Percentiles rank a stretch among this genome's conserved stretches.
phyloP scores from a whole-genome alignment of 2,329 filamentous ascomycete genomes.

The Ophiosphaerella korrae region DNA sequence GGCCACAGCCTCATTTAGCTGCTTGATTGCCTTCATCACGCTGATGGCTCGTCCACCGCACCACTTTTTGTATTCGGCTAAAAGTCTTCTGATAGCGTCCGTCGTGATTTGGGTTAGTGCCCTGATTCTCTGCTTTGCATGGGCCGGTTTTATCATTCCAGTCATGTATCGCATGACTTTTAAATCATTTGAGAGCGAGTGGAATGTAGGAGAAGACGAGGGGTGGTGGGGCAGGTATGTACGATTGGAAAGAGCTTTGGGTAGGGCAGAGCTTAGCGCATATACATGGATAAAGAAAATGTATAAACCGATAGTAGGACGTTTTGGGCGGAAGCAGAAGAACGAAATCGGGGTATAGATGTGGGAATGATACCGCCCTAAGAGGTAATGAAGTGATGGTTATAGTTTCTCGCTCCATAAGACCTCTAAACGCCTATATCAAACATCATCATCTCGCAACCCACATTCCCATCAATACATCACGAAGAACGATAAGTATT shows the following conservation, averaged over 20 bases:
- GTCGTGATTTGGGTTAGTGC: neutral
- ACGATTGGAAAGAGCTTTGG: neutral
- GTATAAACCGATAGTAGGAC: too few species aligned
- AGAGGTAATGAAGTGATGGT: too few species aligned
- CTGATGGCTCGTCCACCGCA: constrained; percentile 2
- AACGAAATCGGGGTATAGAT: too few species aligned
- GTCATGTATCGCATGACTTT: constrained; percentile 6
- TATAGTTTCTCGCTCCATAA: too few species aligned
- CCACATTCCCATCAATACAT: too few species aligned
- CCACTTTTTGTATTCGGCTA: neutral
- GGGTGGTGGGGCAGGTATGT: constrained; percentile 7
- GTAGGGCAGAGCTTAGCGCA: neutral
- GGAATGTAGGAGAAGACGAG: neutral
- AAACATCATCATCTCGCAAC: too few species aligned
- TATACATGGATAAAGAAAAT: neutral
- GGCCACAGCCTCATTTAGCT: neutral
- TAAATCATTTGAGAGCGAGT: constrained; percentile 4
- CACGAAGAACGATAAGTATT: too few species aligned
- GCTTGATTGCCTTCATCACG: constrained; percentile 5
- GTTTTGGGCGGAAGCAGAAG: too few species aligned
- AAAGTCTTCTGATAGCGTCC: neutral
- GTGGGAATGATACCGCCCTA: too few species aligned
- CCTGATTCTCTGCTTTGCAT: neutral
- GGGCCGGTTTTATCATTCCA: constrained; percentile 1
- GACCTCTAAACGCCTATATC: too few species aligned